Evolutionary conservation across 164 flowering plant genomes (phyloP), one percentile per base, ranked within the genome.

Genomic region (Liriodendron chinense): DNA sequence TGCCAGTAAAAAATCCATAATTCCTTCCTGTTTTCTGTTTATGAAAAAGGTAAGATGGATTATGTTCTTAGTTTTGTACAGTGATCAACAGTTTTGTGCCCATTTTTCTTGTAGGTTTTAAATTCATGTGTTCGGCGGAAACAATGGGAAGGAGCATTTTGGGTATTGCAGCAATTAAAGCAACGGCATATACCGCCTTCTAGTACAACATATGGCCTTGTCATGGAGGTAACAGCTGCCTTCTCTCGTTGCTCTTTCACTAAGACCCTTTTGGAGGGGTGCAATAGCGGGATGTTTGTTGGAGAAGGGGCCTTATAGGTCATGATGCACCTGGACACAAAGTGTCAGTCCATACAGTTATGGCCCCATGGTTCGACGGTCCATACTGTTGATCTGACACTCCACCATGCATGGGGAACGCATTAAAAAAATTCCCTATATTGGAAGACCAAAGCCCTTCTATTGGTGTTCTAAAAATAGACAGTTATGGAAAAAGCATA

Each of bases 131-230:
- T 86, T 57, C 83, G 70, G 56, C 85, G 87, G 70, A 87, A 93
- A 79, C 90, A 91, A 56, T 93, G 93, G 91, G 97, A 95, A 82
- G 99, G 98, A 53, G 99, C 99, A 75, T 89, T 92, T 72, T 95
- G 98, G 98, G 97, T 93, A 57, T 80, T 92, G 84, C 94, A 95
- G 80, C 90, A 95, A 82, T 81, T 95, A 62, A 89, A 85, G 78
- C 79, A 90, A 78, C 81, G 81, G 70, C 80, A 88, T n/a, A 80
- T 79, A 72, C 83, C 86, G 61, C 93, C 93, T 76, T 85, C 94
- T 13, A 79, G 81, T 76, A 80, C 93, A 67, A 93, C 99, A 24
- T 92, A 91, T 85, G 98, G 98, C 77, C 92, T 93, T 70, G 87
- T 89, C 68, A 94, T 94, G 98, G 98, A 93, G 95, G 98, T 94